Conservation (phyloP, 345 rosid species). For the Linum tenue region DNA sequence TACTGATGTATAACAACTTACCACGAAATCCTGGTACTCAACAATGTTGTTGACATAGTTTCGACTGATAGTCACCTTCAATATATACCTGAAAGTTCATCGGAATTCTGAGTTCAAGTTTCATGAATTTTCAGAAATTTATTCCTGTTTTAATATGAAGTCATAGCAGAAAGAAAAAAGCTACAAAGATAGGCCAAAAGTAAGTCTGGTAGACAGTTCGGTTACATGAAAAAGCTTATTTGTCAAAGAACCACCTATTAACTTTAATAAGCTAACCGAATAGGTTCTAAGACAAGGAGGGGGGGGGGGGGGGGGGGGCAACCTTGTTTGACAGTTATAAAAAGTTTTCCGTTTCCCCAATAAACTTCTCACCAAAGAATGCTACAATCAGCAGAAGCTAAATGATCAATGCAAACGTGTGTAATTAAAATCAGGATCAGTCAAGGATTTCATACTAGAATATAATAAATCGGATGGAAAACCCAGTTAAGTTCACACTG, state of each 20-base stretch:
- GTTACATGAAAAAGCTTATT: not conserved
- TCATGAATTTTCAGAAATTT: not conserved
- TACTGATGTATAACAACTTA: slow-evolving; percentile 8
- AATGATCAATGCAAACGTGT: not conserved
- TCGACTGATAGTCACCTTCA: slow-evolving; percentile 43
- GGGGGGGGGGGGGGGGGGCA: not conserved
- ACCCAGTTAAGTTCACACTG: not conserved
- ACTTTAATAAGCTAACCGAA: too few species aligned
- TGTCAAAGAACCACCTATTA: too few species aligned
- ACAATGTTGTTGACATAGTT: slow-evolving; percentile 38
- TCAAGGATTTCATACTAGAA: not conserved
- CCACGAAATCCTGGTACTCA: slow-evolving; percentile 41
- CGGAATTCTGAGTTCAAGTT: not conserved
- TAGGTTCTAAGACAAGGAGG: too few species aligned
- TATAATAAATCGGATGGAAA: not conserved
- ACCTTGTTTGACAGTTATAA: too few species aligned
- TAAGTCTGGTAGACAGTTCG: too few species aligned
- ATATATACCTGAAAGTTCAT: slow-evolving; percentile 30
- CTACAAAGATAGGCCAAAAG: not conserved
- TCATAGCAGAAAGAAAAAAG: not conserved
- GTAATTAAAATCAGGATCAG: not conserved
- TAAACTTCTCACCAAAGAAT: too few species aligned
- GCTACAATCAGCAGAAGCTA: too few species aligned
- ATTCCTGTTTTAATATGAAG: not conserved
- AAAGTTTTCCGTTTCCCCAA: too few species aligned